Evolutionary conservation across 257 asterid species (phyloP), one percentile per base, ranked within the genome.

Genomic region (Handroanthus guayacan): DNA sequence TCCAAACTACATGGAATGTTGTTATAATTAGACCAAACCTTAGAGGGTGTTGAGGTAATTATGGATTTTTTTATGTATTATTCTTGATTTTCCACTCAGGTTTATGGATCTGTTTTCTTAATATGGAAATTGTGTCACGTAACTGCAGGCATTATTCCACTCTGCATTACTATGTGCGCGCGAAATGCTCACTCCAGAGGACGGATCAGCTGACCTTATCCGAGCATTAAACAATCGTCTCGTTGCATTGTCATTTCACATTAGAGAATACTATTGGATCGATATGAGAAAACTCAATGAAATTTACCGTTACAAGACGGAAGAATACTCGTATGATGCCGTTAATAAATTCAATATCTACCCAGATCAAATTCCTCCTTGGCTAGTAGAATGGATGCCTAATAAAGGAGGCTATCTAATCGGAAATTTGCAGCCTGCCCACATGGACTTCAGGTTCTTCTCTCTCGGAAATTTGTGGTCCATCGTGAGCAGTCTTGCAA

Each of bases 361-460:
- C 83, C 96, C 96, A 5, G 96, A 90, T 83, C 96, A 90, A 81
- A 88, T 90, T 71, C 72, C 96, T 62, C 90, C 89, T 37, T 90
- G 96, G 96, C 85, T 90, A 41, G 96, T 86, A 5, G 90, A 86
- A 55, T 90, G 96, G 96, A 90, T 90, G 93, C 96, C 96, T 25
- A 87, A 83, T 3, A 85, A 52, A 76, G 96, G 96, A 75, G 96
- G 96, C 65, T 88, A 86, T 80, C 79, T 90, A 45, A 90, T 90
- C 64, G 93, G 96, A 62, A 90, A 90, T 67, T 76, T 90, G 80
- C 96, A 90, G 75, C 96, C 96, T 52, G 96, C 96, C 63, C 96
- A 90, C 79, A 90, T 90, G 96, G 96, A 90, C 85, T 90, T 90
- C 54, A 91, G 96, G 2, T 90, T 90, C 79, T 90, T 90, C 84